Evolutionary conservation across 2,329 filamentous ascomycete genomes (phyloP), one percentile per base, ranked within the genome.

Genomic region (Penicillium psychrosexuale): DNA sequence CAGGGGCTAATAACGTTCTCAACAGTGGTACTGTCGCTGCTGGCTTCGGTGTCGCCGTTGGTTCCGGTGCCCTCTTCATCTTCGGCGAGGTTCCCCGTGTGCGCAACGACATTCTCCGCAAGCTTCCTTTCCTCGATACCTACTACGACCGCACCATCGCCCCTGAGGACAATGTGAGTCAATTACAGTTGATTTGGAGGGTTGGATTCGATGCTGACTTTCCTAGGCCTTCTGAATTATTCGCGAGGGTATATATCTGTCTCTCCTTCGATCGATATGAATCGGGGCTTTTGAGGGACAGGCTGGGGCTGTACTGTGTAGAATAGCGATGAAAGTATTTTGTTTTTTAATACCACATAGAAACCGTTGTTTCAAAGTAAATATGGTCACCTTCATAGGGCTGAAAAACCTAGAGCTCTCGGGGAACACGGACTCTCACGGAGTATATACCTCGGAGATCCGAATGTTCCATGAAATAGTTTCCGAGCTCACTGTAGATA

Each of bases 21-120:
- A 52, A 63, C 40, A 78, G 76, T 61, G 78, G 72, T 53, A 61
- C 67, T 51, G 77, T 84, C 47, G 80, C 77, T 42, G 79, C 73
- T 51, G 77, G 76, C 44, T 85, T 86, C 72, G 84, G 82, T 61
- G 80, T 78, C 59, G 77, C 79, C 44, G 78, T 80, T 39, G 84
- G 81, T 60, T 75, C 83, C 68, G 82, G 83, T 72, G 82, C 81
- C 36, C 69, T 87, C 63, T 86, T 83, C 77, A 84, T 87, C 78
- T 82, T 86, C 74, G 81, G 82, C 64, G 84, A 85, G 64, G 78
- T 87, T 27, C 84, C 84, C 56, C 80, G 78, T 66, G 82, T 87
- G 43, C 77, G 82, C 68, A 78, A 81, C 64, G 84, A 87, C 68
- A 83, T 87, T 62, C 77, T 85, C 69, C 77, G 80, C 72, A 81